phyloP scores from a whole-genome alignment of 805 yeast species.

The Saturnispora quitensis region DNA sequence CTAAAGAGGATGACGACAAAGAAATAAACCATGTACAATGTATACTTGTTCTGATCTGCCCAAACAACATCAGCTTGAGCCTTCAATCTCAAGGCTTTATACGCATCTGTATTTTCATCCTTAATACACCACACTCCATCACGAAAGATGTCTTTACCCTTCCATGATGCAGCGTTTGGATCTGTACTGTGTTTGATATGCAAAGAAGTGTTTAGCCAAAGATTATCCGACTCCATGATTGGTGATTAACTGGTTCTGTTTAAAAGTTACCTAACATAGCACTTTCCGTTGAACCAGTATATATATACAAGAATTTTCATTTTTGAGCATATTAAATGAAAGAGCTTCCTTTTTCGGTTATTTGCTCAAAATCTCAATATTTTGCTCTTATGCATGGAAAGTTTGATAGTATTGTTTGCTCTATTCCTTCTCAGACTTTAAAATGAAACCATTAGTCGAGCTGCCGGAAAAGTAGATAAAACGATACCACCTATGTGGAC shows the following conservation, averaged over 20 bases:
- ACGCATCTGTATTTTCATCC: conserved; percentile 19
- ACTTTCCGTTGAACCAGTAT: not conserved
- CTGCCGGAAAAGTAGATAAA: not conserved
- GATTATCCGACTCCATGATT: not conserved
- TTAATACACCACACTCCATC: conserved; percentile 15
- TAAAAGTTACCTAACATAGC: not conserved
- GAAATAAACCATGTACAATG: conserved; percentile 32
- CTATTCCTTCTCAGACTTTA: not conserved
- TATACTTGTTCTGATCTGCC: conserved; percentile 29
- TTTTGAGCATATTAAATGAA: not conserved
- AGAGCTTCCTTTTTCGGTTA: not conserved
- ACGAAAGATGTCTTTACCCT: conserved; percentile 6
- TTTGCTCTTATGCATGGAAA: not conserved
- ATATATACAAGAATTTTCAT: not conserved
- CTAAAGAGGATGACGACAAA: conserved; percentile 30
- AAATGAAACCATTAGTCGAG: not conserved
- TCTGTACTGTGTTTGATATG: not conserved
- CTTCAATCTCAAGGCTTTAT: conserved; percentile 12
- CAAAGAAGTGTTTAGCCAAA: not conserved
- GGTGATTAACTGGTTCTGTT: not conserved
- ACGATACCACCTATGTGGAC: not conserved
- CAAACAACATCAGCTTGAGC: conserved; percentile 27
- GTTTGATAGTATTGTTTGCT: not conserved
- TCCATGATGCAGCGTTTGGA: not conserved
- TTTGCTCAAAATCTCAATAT: not conserved